Base-by-base conservation (phyloP, 164 flowering plant genomes). In the Warburgia ugandensis region DNA sequence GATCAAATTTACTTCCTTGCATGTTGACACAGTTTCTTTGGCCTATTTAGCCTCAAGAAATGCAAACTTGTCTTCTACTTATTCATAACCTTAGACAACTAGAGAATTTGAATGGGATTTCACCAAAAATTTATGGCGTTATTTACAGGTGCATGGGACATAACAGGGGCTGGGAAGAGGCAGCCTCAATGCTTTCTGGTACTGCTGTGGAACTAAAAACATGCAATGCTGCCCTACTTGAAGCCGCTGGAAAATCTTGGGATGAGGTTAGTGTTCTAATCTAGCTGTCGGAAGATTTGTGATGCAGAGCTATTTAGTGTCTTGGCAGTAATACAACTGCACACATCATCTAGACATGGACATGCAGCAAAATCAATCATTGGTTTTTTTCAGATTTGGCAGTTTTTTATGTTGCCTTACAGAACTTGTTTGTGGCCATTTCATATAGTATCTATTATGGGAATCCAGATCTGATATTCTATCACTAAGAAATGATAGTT, bases 81-180 rank as follows among this genome's bases (percentile, higher is more conserved):
- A 14, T 20, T 12, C 17, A 14, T 37, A 4, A 1, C n/a, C 2
- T 37, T 4, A 37, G 17, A 37, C 5, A 20, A 14, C 2, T 37
- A 16, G 17, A 37, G 14, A 1, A 14, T 37, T 37, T 37, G 41
- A 37, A 37, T 37, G 41, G 1, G 9, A 37, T 14, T 3, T 13
- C 4, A 37, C 14, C 1, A 37, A n/a, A n/a, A n/a, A n/a, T 37
- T 37, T 20, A 37, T 13, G 14, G 14, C n/a, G 17, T 33, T 7
- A 13, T 31, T 7, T 41, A 22, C 80, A 91, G 96, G 98, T 91
- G 96, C 63, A 83, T 91, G 96, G 98, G 98, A 37, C 98, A 91
- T 70, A 85, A 91, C 60, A 81, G 78, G 50, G 95, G 98, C 46
- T 91, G 98, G 98, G 95, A 91, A 63, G 98, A 91, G 64, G 95